These are phyloP conservation scores for Pythium dissotocum DNA, from an alignment of 352 stramenopile species.

Conservation along the genomic window DNA sequence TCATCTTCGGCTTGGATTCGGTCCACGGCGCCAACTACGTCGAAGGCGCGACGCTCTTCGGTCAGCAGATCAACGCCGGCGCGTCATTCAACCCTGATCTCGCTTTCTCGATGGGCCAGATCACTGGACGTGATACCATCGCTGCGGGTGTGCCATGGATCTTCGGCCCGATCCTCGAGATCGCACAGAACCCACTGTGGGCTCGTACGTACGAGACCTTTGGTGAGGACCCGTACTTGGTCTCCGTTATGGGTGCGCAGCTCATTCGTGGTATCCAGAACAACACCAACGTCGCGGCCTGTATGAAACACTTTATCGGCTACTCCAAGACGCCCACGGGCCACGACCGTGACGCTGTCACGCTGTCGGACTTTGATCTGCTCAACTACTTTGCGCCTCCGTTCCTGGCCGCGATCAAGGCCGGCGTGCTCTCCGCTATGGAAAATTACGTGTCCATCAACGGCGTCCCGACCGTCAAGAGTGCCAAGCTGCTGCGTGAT, in stretches of 20 bases:
- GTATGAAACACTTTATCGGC: constrained; percentile 90
- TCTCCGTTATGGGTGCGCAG: constrained; percentile 47
- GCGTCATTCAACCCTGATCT: constrained; percentile 70
- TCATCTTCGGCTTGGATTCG: constrained; percentile 77
- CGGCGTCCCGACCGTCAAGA: constrained; percentile 88
- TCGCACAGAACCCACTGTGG: constrained; percentile 65
- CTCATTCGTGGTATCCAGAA: constrained; percentile 48
- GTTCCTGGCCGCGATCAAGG: constrained; percentile 82
- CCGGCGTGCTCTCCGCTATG: constrained; percentile 89
- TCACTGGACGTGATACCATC: constrained; percentile 64
- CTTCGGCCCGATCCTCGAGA: constrained; percentile 76
- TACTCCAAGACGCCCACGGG: constrained; percentile 86
- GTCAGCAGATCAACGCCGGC: constrained; percentile 75
- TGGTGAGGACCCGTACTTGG: constrained; percentile 73
- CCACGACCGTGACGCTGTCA: constrained; percentile 80
- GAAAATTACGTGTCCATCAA: constrained; percentile 94
- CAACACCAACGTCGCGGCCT: constrained; percentile 50
- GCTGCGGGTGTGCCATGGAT: constrained; percentile 72
- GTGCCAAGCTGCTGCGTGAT: constrained; percentile 51
- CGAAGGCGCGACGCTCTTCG: constrained; percentile 57
- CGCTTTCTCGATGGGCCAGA: constrained; percentile 43
- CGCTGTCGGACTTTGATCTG: constrained; percentile 71
- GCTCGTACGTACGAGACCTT: constrained; percentile 82
- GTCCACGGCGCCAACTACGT: constrained; percentile 77
- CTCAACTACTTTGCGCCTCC: constrained; percentile 86